Evolutionary conservation across 1,139 yeast species (phyloP), one percentile per base, ranked within the genome.

Genomic region (Pichia terricola): DNA sequence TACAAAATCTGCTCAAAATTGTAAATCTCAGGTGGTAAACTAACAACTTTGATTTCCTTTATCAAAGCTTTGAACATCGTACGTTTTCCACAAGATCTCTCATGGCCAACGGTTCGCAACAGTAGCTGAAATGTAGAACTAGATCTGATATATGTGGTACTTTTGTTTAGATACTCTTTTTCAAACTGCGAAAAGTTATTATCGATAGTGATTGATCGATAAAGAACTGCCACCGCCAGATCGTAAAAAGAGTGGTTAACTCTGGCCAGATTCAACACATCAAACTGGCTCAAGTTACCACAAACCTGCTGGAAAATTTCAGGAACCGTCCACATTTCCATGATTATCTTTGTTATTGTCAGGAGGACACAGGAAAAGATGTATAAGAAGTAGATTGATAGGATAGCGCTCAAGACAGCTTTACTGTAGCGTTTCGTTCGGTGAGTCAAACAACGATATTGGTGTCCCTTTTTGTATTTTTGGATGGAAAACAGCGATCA

Each of bases 21-120:
- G 30, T 56, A 55, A 41, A 57, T 54, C 31, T 59, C 62, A 22
- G 45, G 42, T 10, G 61, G 60, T 11, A 56, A 39, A 26, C 46
- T 43, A 3, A 47, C 48, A 2, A 58, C 53, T 7, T 39, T 32
- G 11, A 58, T 45, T 4, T 35, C 7, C 3, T 40, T 40, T 3
- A 47, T 38, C 5, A 38, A 33, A 4, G 16, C 16, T 40, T 16
- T 16, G 22, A 16, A 16, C 22, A 16, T 16, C 22, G 22, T 16
- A 16, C 22, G 22, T 16, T 16, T 16, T 2, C 33, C 11, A 30
- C 47, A 45, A 28, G 42, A 34, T 5, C 22, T 35, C 5, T 11
- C 10, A 22, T 25, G 25, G 11, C 22, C 42, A 3, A 48, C n/a
- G 3, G 49, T 42, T 26, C 27, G 39, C 5, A 40, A 26, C 10